These are phyloP conservation scores for Penicillium antarcticum DNA, from an alignment of 495 filamentous ascomycete species.

Conservation along the genomic window DNA sequence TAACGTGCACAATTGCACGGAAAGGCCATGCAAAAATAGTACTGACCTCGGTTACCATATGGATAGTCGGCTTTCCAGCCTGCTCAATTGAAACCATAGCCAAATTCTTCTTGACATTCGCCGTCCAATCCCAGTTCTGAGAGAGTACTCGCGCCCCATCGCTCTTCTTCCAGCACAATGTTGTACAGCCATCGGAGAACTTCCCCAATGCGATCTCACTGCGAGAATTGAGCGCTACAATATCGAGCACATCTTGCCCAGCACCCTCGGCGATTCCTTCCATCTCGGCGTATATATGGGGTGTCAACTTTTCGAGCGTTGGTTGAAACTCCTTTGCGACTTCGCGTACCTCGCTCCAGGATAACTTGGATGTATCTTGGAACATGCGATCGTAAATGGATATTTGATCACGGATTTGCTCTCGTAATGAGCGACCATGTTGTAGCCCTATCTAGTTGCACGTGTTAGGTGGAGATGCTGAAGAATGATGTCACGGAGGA, in stretches of 20 bases:
- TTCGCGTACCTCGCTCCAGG: slow-evolving; percentile 46
- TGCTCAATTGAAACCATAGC: slow-evolving; percentile 53
- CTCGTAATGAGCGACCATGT: slow-evolving; percentile 48
- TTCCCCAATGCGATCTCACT: slow-evolving; percentile 65
- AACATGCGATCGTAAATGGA: slow-evolving; percentile 52
- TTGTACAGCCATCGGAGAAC: slow-evolving; percentile 64
- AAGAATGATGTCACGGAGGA: not conserved
- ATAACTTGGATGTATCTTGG: slow-evolving; percentile 41
- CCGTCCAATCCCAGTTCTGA: slow-evolving; percentile 69
- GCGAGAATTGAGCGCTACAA: slow-evolving; percentile 64
- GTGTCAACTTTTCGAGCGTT: slow-evolving; percentile 34
- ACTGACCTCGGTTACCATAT: slow-evolving; percentile 43
- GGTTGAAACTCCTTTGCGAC: slow-evolving; percentile 45
- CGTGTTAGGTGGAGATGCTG: not conserved
- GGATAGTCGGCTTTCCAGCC: slow-evolving; percentile 43
- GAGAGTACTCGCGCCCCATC: slow-evolving; percentile 42
- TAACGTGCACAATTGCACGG: not conserved
- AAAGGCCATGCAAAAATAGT: too few species aligned
- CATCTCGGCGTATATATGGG: slow-evolving; percentile 52
- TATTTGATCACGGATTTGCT: slow-evolving; percentile 45
- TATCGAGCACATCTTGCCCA: slow-evolving; percentile 47
- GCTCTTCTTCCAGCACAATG: slow-evolving; percentile 49
- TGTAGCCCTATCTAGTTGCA: slow-evolving; percentile 47
- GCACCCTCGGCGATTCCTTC: slow-evolving; percentile 60
- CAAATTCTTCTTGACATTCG: slow-evolving; percentile 48